These are phyloP conservation scores for Phytophthora kernoviae DNA, from an alignment of 352 stramenopile genomes.

Conservation along the genomic window DNA sequence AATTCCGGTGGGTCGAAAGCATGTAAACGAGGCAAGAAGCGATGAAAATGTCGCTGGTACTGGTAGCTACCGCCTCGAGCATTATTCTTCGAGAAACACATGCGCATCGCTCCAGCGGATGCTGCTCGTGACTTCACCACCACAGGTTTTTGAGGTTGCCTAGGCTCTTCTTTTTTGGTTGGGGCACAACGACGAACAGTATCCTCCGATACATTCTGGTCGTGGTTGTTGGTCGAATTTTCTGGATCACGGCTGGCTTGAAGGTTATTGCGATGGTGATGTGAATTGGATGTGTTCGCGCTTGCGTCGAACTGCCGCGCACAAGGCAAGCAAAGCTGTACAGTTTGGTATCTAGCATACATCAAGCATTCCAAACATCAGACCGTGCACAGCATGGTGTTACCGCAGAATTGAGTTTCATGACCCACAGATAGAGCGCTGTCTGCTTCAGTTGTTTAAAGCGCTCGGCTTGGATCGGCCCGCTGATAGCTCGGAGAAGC, in stretches of 20 bases:
- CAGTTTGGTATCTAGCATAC: constrained; percentile 44
- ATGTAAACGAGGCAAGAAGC: constrained; percentile 32
- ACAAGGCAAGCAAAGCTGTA: constrained; percentile 46
- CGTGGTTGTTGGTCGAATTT: neutral
- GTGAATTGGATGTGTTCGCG: neutral
- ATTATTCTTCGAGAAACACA: constrained; percentile 43
- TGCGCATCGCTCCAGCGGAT: constrained; percentile 30
- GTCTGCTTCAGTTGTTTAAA: constrained; percentile 51
- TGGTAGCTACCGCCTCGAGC: constrained; percentile 32
- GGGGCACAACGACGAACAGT: neutral
- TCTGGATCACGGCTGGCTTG: neutral
- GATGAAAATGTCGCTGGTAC: constrained; percentile 37
- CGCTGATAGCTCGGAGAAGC: constrained; percentile 38
- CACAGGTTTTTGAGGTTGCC: constrained; percentile 23
- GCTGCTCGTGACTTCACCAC: constrained; percentile 30
- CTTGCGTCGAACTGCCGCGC: constrained; percentile 33
- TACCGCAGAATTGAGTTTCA: too few relatives aligned
- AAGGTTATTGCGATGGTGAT: constrained; percentile 8
- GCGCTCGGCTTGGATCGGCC: constrained; percentile 35
- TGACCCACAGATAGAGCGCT: constrained; percentile 44
- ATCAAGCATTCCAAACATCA: neutral
- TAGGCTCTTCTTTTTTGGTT: constrained; percentile 10
- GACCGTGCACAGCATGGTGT: too few relatives aligned
- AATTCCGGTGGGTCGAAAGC: constrained; percentile 9
- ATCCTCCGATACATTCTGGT: neutral